Percentiles rank a stretch among this genome's conserved stretches.
Evolutionary conservation across 495 filamentous ascomycete species (phyloP).

Genomic region (Aspergillus haitiensis): DNA sequence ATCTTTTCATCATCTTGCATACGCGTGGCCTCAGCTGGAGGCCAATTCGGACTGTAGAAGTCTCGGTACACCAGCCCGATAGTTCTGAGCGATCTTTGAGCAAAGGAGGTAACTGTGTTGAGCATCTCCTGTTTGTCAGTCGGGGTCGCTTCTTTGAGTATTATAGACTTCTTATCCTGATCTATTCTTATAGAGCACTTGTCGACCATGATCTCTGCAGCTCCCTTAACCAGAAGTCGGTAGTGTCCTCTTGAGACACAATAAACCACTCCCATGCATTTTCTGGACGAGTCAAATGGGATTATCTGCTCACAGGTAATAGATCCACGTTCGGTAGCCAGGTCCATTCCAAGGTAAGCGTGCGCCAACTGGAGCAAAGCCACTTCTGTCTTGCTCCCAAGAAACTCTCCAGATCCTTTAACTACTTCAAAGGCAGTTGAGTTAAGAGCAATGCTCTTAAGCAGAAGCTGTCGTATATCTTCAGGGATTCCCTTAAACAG

Average conservation of each 20-base stretch:
- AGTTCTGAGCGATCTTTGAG: constrained; percentile 59
- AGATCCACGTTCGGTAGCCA: constrained; percentile 59
- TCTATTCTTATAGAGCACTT: constrained; percentile 45
- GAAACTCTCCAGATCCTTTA: constrained; percentile 56
- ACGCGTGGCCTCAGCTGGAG: constrained; percentile 46
- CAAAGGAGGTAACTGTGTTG: constrained; percentile 56
- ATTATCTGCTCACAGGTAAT: constrained; percentile 60
- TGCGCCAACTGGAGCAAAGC: constrained; percentile 62
- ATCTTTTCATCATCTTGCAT: constrained; percentile 51
- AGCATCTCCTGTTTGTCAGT: constrained; percentile 32
- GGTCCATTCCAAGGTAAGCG: constrained; percentile 63
- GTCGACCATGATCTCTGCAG: constrained; percentile 64
- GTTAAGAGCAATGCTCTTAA: constrained; percentile 64
- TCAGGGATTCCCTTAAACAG: constrained; percentile 41
- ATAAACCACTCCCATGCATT: constrained; percentile 69
- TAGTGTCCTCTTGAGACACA: constrained; percentile 56
- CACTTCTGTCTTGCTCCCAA: constrained; percentile 74
- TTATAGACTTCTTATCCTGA: constrained; percentile 35
- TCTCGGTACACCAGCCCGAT: constrained; percentile 66
- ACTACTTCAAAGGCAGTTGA: constrained; percentile 67
- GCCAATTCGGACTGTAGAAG: constrained; percentile 62
- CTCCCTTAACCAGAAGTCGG: constrained; percentile 67
- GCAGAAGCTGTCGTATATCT: constrained; percentile 48
- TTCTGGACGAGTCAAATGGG: constrained; percentile 67
- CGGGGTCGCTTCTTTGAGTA: constrained; percentile 37